A percentile compares a stretch with the other conserved stretches of the same genome.
Conservation (phyloP, 1,139 yeast genomes). For the Pichia sp. region DNA sequence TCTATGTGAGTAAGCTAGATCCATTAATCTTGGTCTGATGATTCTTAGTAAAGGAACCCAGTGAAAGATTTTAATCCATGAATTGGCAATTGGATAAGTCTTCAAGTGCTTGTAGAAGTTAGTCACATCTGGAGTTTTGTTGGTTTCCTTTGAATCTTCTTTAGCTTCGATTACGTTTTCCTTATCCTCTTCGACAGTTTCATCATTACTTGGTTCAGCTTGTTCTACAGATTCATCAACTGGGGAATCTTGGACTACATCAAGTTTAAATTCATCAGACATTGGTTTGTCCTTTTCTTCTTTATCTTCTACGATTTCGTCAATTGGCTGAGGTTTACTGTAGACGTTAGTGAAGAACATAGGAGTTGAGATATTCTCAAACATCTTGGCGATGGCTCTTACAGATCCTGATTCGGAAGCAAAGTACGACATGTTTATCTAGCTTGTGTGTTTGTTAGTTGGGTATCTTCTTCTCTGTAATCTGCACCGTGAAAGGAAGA, state of each 20-base stretch:
- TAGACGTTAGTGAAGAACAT: conserved; percentile 3
- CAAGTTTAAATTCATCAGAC: too few species aligned
- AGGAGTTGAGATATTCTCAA: conserved; percentile 4
- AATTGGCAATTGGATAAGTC: conserved; percentile 41
- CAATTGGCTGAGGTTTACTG: neutral
- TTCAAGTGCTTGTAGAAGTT: conserved; percentile 36
- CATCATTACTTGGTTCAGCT: neutral
- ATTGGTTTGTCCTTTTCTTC: neutral
- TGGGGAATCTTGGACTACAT: neutral
- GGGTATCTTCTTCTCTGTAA: too few species aligned
- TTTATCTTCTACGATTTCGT: neutral
- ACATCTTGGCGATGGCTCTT: conserved; percentile 5
- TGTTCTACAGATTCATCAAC: neutral
- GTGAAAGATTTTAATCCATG: conserved; percentile 38
- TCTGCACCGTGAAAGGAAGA: too few species aligned
- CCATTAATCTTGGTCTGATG: conserved; percentile 25
- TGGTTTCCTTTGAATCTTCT: neutral
- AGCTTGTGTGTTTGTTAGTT: neutral
- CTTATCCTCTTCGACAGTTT: neutral
- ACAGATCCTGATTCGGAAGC: conserved; percentile 11
- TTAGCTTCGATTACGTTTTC: neutral
- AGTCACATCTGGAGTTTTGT: conserved; percentile 22
- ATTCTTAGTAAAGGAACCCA: conserved; percentile 39
- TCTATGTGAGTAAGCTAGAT: conserved; percentile 25
- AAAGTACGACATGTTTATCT: conserved; percentile 9